Evolutionary conservation across 202 grass and related monocot species (phyloP).

Genomic region (Schoenoplectus triqueter): DNA sequence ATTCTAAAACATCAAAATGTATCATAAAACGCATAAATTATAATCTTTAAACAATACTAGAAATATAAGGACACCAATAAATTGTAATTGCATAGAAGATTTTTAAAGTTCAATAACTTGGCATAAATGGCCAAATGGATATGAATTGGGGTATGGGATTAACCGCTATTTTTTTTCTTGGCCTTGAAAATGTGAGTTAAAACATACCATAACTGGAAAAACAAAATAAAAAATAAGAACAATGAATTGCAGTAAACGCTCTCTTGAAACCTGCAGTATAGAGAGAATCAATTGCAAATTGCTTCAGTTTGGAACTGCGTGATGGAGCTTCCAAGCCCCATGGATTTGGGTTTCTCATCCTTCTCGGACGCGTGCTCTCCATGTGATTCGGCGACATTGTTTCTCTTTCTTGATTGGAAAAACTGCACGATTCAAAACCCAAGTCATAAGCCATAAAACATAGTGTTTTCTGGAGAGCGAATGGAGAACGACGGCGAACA

Average conservation of each 20-base stretch:
- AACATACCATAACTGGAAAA: slow-evolving; percentile 19
- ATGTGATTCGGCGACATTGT: slow-evolving; percentile 27
- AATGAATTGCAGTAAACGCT: background rate
- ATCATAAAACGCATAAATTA: background rate
- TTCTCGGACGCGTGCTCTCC: slow-evolving; percentile 42
- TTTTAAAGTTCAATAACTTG: background rate
- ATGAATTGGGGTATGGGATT: background rate
- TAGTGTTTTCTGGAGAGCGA: slow-evolving; percentile 21
- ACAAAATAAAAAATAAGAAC: background rate
- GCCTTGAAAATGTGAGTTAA: slow-evolving; percentile 29
- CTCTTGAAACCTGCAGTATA: slow-evolving; percentile 70
- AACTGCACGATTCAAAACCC: slow-evolving; percentile 49
- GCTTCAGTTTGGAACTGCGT: slow-evolving; percentile 56
- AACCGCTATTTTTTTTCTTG: background rate
- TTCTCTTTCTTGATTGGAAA: slow-evolving; percentile 78
- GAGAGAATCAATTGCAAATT: slow-evolving; percentile 65
- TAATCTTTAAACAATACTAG: background rate
- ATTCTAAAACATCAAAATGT: background rate
- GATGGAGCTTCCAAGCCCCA: slow-evolving; percentile 12
- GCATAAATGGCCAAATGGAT: background rate
- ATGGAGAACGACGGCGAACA: background rate
- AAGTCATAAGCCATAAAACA: background rate
- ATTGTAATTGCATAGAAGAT: background rate
- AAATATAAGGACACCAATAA: background rate
- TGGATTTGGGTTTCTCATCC: slow-evolving; percentile 42